Base-by-base conservation (phyloP, 2,329 filamentous ascomycete genomes). In the Trichoderma sp. region DNA sequence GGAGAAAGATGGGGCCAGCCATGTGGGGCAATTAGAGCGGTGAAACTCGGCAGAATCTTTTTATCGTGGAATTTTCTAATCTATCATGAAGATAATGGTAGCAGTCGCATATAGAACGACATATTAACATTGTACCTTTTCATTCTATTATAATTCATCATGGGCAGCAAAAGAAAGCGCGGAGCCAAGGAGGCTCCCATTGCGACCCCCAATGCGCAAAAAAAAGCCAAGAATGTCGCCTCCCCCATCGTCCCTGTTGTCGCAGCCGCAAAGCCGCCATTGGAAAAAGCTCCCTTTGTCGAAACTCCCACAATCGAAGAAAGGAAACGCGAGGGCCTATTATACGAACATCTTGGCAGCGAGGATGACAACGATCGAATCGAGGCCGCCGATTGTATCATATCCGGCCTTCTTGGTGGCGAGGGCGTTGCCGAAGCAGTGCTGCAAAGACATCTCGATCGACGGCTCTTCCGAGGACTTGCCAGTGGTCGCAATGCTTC, bases 401-500 rank as follows among this genome's bases (percentile, higher is more conserved):
- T 91, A 6, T 86, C 86, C 0, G 85, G 86, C 8, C 83, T 91
- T 1, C 77, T 91, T 1, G 84, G 80, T 50, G 83, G 82, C 57
- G 81, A 87, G 23, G 82, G 82, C 36, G 86, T 86, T 4, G 74
- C 84, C 3, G 88, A 91, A 77, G 76, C 82, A 1, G 85, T 88
- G 3, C 82, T 91, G 15, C 80, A 85, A 75, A 83, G 88, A 72
- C 89, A 91, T 75, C 82, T 91, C 34, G 87, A 89, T 74, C 88
- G 88, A 78, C 87, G 92, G 30, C 85, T 99, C 47, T 93, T 98
- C 80, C 90, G 93, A 69, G 96, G 96, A 53, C 89, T 98, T 20
- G 94, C 95, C 73, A 98, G 94, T 79, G 92, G 94, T 69, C 91
- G 94, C 71, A 97, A 97, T 83, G 93, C 93, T 13, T 94, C 95